Conservation (phyloP, 306 rosid species). For the Luffa acutangula region DNA sequence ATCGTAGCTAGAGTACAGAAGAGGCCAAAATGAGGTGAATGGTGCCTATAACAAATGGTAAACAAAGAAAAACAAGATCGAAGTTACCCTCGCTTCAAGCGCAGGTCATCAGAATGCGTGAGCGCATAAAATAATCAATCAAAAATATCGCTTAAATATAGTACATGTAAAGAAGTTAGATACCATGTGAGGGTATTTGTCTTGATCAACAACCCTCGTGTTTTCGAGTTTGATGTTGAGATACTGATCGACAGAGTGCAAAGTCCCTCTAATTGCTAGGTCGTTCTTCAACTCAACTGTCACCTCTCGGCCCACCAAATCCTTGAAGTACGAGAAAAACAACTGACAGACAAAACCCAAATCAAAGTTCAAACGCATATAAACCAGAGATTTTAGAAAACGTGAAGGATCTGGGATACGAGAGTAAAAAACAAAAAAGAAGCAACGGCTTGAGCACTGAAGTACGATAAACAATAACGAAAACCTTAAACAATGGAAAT, state of each 20-base stretch:
- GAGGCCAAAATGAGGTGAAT: background rate
- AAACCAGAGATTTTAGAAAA: background rate
- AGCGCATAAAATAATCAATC: background rate
- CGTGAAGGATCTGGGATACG: background rate
- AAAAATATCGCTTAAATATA: background rate
- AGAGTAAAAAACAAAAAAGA: background rate
- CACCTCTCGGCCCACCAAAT: constrained; percentile 93
- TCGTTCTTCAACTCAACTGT: constrained; percentile 97
- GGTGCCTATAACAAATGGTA: background rate
- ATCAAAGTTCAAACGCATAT: background rate
- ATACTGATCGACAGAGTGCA: constrained; percentile 96
- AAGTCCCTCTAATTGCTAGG: constrained; percentile 81
- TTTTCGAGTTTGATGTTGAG: constrained; percentile 96
- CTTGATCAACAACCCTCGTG: constrained; percentile 93
- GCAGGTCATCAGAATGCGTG: background rate
- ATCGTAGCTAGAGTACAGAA: background rate
- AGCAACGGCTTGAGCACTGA: background rate
- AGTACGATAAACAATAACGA: background rate
- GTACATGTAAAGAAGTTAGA: background rate
- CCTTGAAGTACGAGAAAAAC: constrained; percentile 99
- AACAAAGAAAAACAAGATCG: background rate
- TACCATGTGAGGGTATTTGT: constrained; percentile 98
- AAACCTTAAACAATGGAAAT: background rate
- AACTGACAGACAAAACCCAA: constrained; percentile 33
- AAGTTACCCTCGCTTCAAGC: background rate